Evolutionary conservation across 2,329 filamentous ascomycete genomes (phyloP).

Genomic region (Colletotrichum sp.): DNA sequence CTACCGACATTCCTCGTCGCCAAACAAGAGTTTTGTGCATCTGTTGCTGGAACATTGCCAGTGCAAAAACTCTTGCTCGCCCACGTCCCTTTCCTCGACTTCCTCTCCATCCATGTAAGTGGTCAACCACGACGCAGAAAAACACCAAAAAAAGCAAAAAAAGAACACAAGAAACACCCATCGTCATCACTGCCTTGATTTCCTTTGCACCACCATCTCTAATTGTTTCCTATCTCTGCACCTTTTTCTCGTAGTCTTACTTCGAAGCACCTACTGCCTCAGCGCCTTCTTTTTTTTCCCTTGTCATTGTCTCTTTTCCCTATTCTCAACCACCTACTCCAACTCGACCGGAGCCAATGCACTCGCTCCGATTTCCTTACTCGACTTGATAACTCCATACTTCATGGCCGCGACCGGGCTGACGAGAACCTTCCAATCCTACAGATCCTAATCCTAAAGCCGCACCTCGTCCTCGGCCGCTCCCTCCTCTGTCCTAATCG

Average conservation of each 20-base stretch:
- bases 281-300: neutral
- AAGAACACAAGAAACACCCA: neutral
- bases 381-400: neutral
- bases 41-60: conserved; percentile 26
- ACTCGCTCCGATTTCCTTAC: neutral
- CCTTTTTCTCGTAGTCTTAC: neutral
- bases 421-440: conserved; percentile 1
- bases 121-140: conserved; percentile 1
- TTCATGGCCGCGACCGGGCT: conserved; percentile 7
- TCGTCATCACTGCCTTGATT: neutral
- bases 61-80: conserved; percentile 20
- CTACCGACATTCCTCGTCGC: conserved; percentile 18
- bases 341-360: neutral
- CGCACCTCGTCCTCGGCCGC: neutral
- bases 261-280: neutral
- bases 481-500: neutral
- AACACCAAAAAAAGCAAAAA: neutral
- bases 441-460: conserved; percentile 13
- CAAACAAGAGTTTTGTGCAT: conserved; percentile 15
- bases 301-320: neutral
- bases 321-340: neutral
- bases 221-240: neutral
- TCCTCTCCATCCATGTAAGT: conserved; percentile 20
- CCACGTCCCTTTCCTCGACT: neutral
- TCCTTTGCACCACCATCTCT: neutral